Conservation (phyloP, 441 rosid genomes). For the Aleurites moluccanus region DNA sequence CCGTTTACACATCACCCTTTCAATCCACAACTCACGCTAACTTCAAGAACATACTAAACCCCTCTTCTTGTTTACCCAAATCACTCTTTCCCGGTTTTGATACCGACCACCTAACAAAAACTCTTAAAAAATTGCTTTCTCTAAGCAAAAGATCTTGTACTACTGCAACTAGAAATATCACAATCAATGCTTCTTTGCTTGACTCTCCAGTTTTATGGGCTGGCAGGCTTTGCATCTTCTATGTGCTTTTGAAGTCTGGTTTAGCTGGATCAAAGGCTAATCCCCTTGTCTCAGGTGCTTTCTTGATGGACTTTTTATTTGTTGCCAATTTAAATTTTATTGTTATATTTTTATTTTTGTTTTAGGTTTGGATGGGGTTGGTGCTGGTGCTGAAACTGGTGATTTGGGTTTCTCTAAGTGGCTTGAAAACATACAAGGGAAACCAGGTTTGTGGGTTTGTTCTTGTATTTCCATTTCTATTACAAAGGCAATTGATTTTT, state of each 20-base stretch:
- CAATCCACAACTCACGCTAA: slow-evolving; percentile 19
- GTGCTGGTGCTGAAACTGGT: slow-evolving; percentile 44
- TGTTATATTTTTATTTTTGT: background rate
- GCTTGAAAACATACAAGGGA: slow-evolving; percentile 54
- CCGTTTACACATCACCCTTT: slow-evolving; percentile 36
- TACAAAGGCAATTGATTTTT: background rate
- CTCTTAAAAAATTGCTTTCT: slow-evolving; percentile 26
- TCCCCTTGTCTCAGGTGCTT: slow-evolving; percentile 75
- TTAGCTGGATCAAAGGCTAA: slow-evolving; percentile 78
- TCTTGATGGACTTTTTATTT: background rate
- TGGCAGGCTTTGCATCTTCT: slow-evolving; percentile 71
- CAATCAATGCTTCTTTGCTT: slow-evolving; percentile 55
- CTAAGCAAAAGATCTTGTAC: slow-evolving; percentile 18
- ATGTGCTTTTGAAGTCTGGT: slow-evolving; percentile 74
- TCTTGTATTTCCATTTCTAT: background rate
- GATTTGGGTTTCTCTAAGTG: slow-evolving; percentile 87
- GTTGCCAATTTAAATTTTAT: background rate
- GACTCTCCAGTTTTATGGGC: slow-evolving; percentile 81
- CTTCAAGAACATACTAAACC: slow-evolving; percentile 18
- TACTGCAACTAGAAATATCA: slow-evolving; percentile 18
- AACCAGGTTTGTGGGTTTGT: slow-evolving; percentile 47
- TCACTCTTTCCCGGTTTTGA: slow-evolving; percentile 40
- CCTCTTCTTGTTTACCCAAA: slow-evolving; percentile 35
- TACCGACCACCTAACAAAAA: slow-evolving; percentile 20
- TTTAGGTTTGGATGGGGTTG: slow-evolving; percentile 52